phyloP scores from a whole-genome alignment of 2,329 filamentous ascomycete genomes.

The Arthrobotrys iridis region DNA sequence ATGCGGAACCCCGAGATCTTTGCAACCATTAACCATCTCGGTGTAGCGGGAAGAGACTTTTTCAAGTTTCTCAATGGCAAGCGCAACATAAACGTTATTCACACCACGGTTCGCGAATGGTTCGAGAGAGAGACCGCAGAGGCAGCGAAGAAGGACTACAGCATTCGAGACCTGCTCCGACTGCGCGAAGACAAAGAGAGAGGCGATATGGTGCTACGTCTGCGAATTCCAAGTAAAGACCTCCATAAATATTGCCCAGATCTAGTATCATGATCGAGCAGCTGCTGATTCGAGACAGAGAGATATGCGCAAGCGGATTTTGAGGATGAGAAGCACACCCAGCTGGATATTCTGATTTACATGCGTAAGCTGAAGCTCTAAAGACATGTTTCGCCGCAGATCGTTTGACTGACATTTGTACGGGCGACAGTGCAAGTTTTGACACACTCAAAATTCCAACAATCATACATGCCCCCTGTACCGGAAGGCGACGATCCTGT shows the following conservation, averaged over 20 bases:
- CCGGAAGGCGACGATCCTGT: not conserved
- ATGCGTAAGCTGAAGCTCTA: not conserved
- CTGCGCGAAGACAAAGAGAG: not conserved
- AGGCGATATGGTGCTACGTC: not conserved
- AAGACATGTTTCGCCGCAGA: not conserved
- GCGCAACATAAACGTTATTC: slow-evolving; percentile 16
- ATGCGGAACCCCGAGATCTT: slow-evolving; percentile 32
- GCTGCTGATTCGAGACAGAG: too few species aligned
- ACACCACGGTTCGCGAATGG: slow-evolving; percentile 42
- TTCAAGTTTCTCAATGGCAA: slow-evolving; percentile 32
- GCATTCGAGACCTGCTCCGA: not conserved
- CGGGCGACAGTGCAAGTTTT: slow-evolving; percentile 3
- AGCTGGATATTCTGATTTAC: slow-evolving; percentile 32
- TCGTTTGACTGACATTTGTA: not conserved
- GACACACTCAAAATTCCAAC: not conserved
- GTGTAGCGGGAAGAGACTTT: slow-evolving; percentile 25
- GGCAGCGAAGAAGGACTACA: not conserved
- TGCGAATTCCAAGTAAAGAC: slow-evolving; percentile 6
- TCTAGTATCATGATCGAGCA: too few species aligned
- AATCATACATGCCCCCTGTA: not conserved
- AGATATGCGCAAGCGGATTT: not conserved
- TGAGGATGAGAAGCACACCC: slow-evolving; percentile 10
- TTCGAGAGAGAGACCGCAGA: slow-evolving; percentile 31
- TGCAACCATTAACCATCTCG: slow-evolving; percentile 22
- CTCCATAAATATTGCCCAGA: not conserved